Base-by-base conservation (phyloP, 1,284 basidiomycete species). In the Fomitopsis palustris region DNA sequence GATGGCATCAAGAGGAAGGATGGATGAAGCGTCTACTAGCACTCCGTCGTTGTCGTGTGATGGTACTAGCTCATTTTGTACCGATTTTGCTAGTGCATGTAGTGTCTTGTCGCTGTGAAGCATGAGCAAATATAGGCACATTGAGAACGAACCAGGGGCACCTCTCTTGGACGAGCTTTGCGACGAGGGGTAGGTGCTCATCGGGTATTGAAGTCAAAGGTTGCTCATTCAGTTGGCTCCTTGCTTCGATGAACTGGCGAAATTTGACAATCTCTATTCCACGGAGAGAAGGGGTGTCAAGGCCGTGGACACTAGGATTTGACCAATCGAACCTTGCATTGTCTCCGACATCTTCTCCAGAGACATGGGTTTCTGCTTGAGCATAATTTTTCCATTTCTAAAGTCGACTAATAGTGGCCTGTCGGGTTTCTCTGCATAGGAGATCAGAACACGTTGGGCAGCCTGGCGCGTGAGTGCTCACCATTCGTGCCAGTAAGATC, bases 81-180 rank as follows among this genome's bases (percentile, higher is more conserved):
- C 81, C 55, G 86, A 77, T 70, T 85, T 91, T 3, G 82, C 78
- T 3, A 93, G 78, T 0, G 81, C 76, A 2, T 74, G 61, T 3
- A 86, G 66, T 1, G 84, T 81, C 73, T 90, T 91, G 68, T 93
- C 89, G 64, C 92, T 93, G 62, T 31, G 16, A 10, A 42, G 37
- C 19, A 52, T 10, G 42, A 27, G 16, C n/a, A 19, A 54, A 43
- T n/a, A 19, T 16, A 29, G 17, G 21, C 16, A 42, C 33, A 10
- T 19, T 52, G 19, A 55, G 35, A 10, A 39, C 37, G 31, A 59
- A 2, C 25, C 27, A 31, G 17, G 5, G 8, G 52, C 61, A 90
- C 91, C 91, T 93, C 74, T 93, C 91, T 61, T 92, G 88, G 0
- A 84, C 84, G 41, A 94, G 74, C 71, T 93, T 93, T 1, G 86